Evolutionary conservation across 306 rosid species (phyloP), one percentile per base, ranked within the genome.

Genomic region (Quercus aquifolioides): DNA sequence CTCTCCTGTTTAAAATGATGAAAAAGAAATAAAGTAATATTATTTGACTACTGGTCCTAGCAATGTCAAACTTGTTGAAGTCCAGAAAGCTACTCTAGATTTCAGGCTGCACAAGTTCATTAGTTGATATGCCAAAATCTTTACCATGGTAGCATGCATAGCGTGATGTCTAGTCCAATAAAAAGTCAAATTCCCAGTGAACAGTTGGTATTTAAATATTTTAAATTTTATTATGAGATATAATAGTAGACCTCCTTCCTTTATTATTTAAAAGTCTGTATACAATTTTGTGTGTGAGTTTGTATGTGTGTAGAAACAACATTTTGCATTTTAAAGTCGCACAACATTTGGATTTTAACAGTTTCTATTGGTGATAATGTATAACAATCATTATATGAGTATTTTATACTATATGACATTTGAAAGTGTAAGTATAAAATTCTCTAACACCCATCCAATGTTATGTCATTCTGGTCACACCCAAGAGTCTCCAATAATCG

Each of bases 1-100:
- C 87, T 86, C 95, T 76, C 94, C 96, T 92, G 88, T 81, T 86
- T 77, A 28, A 67, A 80, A 74, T 33, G 4, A 64, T 23, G 35
- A 3, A 74, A 76, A 76, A 55, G 57, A 59, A 68, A 76, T 3
- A 21, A n/a, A 31, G 52, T 20, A 31, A 56, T 52, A 58, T 14
- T 41, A 74, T 67, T 25, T 5, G 46, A 30, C 57, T 58, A 35
- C 19, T 20, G 11, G 4, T 55, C n/a, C 41, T 26, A 38, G 11
- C 78, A 54, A 72, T 70, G 18, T 63, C 56, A 69, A 7, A 56
- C 55, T 17, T 18, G 59, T 13, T 52, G 9, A 38, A 56, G 31
- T 59, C 31, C 30, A 59, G 15, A 59, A 20, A 59, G 14, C 65
- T 59, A 59, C 65, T 59, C 30, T 13, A 59, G 31, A 59, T 20